These are phyloP conservation scores for Hypoxylon sp. DNA, from an alignment of 2,329 filamentous ascomycete species.

Conservation along the genomic window DNA sequence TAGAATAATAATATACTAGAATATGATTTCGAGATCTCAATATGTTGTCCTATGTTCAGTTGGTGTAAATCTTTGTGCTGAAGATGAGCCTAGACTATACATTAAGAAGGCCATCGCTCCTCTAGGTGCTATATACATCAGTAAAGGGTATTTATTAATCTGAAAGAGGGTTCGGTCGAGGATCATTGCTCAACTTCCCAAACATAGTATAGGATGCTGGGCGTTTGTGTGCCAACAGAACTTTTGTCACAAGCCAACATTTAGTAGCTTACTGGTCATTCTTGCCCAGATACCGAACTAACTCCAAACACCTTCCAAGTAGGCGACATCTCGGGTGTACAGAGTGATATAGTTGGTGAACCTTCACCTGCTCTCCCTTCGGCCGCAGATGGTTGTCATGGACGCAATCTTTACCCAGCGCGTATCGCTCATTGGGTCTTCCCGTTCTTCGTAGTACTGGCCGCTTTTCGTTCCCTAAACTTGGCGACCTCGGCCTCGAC, in stretches of 20 bases:
- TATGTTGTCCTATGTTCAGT: constrained; percentile 2
- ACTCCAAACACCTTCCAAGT: constrained; percentile 4
- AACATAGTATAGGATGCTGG: not conserved
- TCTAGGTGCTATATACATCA: constrained; percentile 30
- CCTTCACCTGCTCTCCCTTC: not conserved
- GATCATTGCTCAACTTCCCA: constrained; percentile 9
- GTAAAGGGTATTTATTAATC: constrained; percentile 30
- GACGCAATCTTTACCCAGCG: not conserved
- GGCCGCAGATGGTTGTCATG: not conserved
- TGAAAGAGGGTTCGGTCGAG: constrained; percentile 3
- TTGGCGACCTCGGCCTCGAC: constrained; percentile 84
- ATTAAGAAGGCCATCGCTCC: not conserved
- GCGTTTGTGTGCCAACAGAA: not conserved
- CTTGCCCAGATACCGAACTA: constrained; percentile 5
- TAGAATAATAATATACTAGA: not conserved
- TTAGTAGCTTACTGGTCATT: constrained; percentile 4
- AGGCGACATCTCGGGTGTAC: constrained; percentile 18
- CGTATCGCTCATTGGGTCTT: constrained; percentile 64
- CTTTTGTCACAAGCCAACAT: constrained; percentile 4
- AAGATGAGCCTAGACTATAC: constrained; percentile 14
- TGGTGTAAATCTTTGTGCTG: constrained; percentile 16
- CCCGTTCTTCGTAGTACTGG: constrained; percentile 59
- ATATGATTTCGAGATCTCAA: not conserved
- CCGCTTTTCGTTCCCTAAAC: constrained; percentile 72
- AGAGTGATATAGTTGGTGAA: not conserved